These are phyloP conservation scores for Suhomyces vadensis DNA, from an alignment of 805 yeast genomes.

Conservation along the genomic window DNA sequence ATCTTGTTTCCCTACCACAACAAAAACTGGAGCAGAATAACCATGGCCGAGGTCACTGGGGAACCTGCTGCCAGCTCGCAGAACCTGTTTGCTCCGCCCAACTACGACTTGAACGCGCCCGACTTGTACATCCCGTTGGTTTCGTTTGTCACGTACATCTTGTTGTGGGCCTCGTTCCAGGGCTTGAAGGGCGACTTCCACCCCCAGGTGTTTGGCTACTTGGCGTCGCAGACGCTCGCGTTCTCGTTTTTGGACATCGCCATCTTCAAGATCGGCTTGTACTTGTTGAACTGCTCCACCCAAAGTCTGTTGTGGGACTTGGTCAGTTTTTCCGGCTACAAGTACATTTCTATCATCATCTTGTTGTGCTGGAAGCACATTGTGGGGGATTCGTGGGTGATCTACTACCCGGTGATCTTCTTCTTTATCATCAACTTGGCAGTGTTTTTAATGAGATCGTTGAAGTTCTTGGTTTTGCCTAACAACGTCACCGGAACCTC, in stretches of 20 bases:
- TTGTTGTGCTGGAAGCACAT: slow-evolving; percentile 53
- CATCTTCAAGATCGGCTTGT: slow-evolving; percentile 78
- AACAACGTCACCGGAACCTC: slow-evolving; percentile 39
- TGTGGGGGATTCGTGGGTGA: slow-evolving; percentile 33
- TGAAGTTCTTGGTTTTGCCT: slow-evolving; percentile 68
- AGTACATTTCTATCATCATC: slow-evolving; percentile 78
- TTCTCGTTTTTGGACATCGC: slow-evolving; percentile 74
- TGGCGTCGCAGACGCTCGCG: slow-evolving; percentile 84
- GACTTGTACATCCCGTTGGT: slow-evolving; percentile 94
- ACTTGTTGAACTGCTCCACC: slow-evolving; percentile 68
- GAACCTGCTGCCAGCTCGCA: slow-evolving; percentile 26
- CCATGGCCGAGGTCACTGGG: slow-evolving; percentile 26
- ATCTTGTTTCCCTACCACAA: slow-evolving; percentile 86
- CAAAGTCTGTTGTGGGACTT: slow-evolving; percentile 72
- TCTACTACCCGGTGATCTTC: slow-evolving; percentile 36
- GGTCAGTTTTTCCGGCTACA: slow-evolving; percentile 89
- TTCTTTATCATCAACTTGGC: slow-evolving; percentile 47
- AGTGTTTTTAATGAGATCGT: slow-evolving; percentile 66
- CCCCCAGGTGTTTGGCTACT: slow-evolving; percentile 86
- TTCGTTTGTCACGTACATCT: slow-evolving; percentile 86
- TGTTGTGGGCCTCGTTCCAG: slow-evolving; percentile 78
- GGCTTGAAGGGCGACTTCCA: slow-evolving; percentile 90
- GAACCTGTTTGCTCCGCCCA: slow-evolving; percentile 65
- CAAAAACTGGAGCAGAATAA: slow-evolving; percentile 74
- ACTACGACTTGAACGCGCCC: slow-evolving; percentile 89